phyloP scores from a whole-genome alignment of 2,329 filamentous ascomycete species.

The Ophiostoma tasmaniense region DNA sequence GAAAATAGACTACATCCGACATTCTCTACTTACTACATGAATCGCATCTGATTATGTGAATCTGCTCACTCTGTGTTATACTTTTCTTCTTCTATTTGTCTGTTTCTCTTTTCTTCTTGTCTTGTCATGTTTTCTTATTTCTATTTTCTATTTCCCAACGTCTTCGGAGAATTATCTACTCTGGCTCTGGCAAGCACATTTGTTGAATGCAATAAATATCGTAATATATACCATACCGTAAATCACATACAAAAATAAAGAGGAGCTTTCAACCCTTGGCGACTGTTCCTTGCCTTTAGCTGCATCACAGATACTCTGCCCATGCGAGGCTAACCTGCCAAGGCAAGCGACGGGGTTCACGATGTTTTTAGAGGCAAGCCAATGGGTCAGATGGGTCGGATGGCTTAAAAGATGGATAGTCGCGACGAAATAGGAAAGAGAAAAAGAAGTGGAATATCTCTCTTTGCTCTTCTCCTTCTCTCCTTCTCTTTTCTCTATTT shows the following conservation, averaged over 20 bases:
- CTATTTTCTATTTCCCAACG: neutral
- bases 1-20: too few relatives aligned
- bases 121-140: neutral
- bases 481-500: too few relatives aligned
- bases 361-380: neutral
- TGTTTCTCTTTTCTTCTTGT: neutral
- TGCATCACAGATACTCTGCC: neutral
- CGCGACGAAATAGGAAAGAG: slow-evolving; percentile 5
- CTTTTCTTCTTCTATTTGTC: neutral
- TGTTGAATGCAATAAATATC: too few relatives aligned
- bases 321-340: slow-evolving; percentile 1
- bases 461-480: neutral
- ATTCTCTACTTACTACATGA: neutral
- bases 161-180: neutral
- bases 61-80: too few relatives aligned
- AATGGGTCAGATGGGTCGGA: neutral
- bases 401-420: neutral
- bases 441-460: neutral
- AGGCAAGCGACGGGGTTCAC: neutral
- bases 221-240: too few relatives aligned
- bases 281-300: neutral
- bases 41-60: neutral
- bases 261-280: neutral
- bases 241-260: too few relatives aligned
- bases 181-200: too few relatives aligned